phyloP scores from a whole-genome alignment of 2,329 filamentous ascomycete genomes.

The Lachnellula hyalina region DNA sequence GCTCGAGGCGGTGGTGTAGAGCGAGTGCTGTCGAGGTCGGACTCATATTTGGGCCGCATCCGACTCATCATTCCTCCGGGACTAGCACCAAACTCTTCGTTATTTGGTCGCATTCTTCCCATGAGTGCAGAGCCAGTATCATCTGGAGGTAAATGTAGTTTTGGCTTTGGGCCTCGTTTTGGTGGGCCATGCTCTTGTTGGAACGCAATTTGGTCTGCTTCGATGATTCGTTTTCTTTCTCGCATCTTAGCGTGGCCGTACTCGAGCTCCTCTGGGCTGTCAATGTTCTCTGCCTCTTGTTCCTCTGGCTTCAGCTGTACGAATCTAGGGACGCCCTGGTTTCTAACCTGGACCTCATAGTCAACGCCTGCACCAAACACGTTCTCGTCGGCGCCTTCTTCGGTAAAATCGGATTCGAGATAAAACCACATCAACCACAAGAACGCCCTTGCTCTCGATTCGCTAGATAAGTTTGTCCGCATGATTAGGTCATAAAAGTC shows the following conservation, averaged over 20 bases:
- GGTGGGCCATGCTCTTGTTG: constrained; percentile 41
- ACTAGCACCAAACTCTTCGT: constrained; percentile 35
- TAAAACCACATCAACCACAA: constrained; percentile 99
- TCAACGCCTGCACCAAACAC: constrained; percentile 75
- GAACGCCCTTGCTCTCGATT: constrained; percentile 80
- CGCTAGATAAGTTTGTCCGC: constrained; percentile 76
- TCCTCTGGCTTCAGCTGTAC: constrained; percentile 56
- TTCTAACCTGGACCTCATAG: constrained; percentile 58
- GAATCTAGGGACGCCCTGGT: constrained; percentile 65
- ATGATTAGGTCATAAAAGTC: constrained; percentile 98
- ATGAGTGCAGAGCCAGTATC: constrained; percentile 51
- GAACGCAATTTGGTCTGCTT: constrained; percentile 58
- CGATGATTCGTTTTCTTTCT: constrained; percentile 69
- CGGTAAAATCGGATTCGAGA: constrained; percentile 88
- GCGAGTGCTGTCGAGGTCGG: constrained; percentile 47
- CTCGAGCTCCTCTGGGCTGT: constrained; percentile 61
- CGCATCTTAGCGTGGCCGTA: constrained; percentile 71
- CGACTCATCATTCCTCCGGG: constrained; percentile 52
- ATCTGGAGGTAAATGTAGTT: constrained; percentile 32
- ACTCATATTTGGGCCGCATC: constrained; percentile 59
- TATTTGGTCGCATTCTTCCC: constrained; percentile 59
- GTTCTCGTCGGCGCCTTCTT: constrained; percentile 81
- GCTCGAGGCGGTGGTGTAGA: constrained; percentile 45
- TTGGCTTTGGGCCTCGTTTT: constrained; percentile 45
- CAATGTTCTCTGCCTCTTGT: constrained; percentile 69